Evolutionary conservation across 495 filamentous ascomycete species (phyloP), one percentile per base, ranked within the genome.

Genomic region (Trypethelium eluteriae): DNA sequence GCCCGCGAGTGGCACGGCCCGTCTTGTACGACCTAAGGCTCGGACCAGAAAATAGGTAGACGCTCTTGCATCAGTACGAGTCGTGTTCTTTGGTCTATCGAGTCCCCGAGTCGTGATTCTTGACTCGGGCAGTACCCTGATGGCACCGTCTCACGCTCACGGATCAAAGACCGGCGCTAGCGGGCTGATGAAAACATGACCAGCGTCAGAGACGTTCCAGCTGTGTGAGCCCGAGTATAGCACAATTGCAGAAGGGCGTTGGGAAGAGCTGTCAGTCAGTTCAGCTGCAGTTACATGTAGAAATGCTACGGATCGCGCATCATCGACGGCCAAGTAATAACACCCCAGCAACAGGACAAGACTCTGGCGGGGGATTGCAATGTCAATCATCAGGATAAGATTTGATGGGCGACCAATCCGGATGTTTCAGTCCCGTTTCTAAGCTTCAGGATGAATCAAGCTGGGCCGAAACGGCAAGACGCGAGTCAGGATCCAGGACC

Each of bases 141-240:
- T 11, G 49, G n/a, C 49, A 25, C 49, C 49, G 49, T 53, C 49
- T 53, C 49, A 53, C 25, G 25, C 49, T 53, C 16, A 5, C 11
- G 49, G 18, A n/a, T 53, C 10, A 9, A 18, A 53, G n/a, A 18
- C 49, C 49, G 49, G n/a, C 49, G 49, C 49, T 53, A 53, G 49
- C 11, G 49, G 18, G 49, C 49, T 9, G 10, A 53, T 53, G 49
- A n/a, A 53, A 53, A 53, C 49, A n/a, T 53, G 11, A 25, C 49
- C 49, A 53, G 49, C 49, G 10, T 53, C 49, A 53, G 49, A n/a
- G 49, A 53, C 49, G 49, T 53, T 53, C 49, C 49, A 53, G 49
- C 49, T 53, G 11, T 25, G 5, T 18, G 49, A 53, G n/a, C 12
- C 49, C 49, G 49, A 53, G 49, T 53, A 53, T 5, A 53, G 18